Percentiles rank a stretch among this genome's conserved stretches.
Conservation (phyloP, 2,329 filamentous ascomycete genomes). For the Botryotinia convoluta region DNA sequence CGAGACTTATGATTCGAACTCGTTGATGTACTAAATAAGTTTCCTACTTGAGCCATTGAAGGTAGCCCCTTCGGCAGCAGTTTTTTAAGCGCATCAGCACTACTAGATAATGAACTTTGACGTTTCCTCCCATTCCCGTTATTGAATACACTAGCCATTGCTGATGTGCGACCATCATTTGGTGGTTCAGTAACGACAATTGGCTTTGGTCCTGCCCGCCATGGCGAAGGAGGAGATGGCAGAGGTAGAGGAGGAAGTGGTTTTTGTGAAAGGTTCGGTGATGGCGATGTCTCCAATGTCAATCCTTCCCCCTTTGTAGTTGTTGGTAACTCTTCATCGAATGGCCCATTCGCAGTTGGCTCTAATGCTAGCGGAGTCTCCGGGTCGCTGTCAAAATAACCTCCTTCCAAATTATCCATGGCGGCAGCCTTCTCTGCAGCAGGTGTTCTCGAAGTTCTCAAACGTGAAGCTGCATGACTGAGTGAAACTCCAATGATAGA, state of each 20-base stretch:
- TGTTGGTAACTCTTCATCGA: conserved; percentile 6
- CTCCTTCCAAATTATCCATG: conserved; percentile 50
- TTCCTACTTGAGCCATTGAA: conserved; percentile 41
- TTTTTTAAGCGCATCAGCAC: conserved; percentile 56
- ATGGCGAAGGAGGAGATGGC: conserved; percentile 37
- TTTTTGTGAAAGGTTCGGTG: conserved; percentile 33
- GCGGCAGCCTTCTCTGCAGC: conserved; percentile 57
- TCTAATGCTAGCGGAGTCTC: conserved; percentile 32
- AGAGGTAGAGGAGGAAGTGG: conserved; percentile 21
- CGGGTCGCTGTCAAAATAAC: conserved; percentile 40
- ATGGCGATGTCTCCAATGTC: conserved; percentile 30
- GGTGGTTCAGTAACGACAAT: conserved; percentile 37
- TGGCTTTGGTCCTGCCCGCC: conserved; percentile 45
- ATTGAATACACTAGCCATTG: conserved; percentile 49
- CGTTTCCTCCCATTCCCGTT: conserved; percentile 41
- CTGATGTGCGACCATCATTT: conserved; percentile 38
- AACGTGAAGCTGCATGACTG: conserved; percentile 54
- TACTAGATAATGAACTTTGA: conserved; percentile 52
- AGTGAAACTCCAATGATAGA: conserved; percentile 59
- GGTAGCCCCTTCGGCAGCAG: conserved; percentile 54
- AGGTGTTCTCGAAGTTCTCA: conserved; percentile 54
- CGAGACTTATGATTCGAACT: conserved; percentile 25
- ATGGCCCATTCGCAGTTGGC: neutral
- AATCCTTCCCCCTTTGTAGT: neutral
- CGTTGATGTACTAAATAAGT: conserved; percentile 35